A percentile compares a stretch with the other conserved stretches of the same genome.
Conservation (phyloP, 441 rosid genomes). For the Croton setiger region DNA sequence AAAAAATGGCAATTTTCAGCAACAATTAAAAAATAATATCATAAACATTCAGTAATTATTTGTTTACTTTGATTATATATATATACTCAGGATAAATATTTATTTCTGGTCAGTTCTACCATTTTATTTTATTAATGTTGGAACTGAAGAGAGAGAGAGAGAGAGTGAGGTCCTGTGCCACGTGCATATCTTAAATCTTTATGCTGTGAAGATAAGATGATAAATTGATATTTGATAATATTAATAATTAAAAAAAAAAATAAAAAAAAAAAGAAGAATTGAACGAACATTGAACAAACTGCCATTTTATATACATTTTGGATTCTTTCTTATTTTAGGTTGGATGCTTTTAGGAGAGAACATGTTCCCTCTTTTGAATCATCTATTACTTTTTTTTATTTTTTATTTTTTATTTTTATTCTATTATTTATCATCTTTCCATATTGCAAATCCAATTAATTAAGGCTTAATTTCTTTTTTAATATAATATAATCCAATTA, state of each 20-base stretch:
- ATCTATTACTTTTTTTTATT: neutral
- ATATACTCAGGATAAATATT: neutral
- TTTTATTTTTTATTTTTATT: too few species aligned
- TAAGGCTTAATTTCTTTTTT: too few species aligned
- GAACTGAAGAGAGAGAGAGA: neutral
- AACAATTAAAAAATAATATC: slow-evolving; percentile 15
- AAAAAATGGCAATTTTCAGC: slow-evolving; percentile 5
- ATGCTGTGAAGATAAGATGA: slow-evolving; percentile 17
- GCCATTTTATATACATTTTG: neutral
- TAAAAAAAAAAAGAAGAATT: neutral
- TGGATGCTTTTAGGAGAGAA: slow-evolving; percentile 6
- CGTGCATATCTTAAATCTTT: slow-evolving; percentile 22
- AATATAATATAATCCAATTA: too few species aligned
- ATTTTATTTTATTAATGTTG: neutral
- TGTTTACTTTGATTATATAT: neutral
- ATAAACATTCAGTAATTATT: neutral
- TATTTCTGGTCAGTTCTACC: slow-evolving; percentile 9
- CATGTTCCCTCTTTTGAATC: slow-evolving; percentile 19
- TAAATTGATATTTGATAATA: neutral
- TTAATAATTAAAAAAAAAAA: neutral
- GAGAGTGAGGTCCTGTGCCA: neutral
- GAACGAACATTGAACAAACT: neutral
- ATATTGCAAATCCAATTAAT: too few species aligned
- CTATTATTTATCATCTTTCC: neutral
- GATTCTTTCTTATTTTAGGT: slow-evolving; percentile 8